Evolutionary conservation across 176 grass and related monocot species (phyloP).

Genomic region (Thalia dealbata): DNA sequence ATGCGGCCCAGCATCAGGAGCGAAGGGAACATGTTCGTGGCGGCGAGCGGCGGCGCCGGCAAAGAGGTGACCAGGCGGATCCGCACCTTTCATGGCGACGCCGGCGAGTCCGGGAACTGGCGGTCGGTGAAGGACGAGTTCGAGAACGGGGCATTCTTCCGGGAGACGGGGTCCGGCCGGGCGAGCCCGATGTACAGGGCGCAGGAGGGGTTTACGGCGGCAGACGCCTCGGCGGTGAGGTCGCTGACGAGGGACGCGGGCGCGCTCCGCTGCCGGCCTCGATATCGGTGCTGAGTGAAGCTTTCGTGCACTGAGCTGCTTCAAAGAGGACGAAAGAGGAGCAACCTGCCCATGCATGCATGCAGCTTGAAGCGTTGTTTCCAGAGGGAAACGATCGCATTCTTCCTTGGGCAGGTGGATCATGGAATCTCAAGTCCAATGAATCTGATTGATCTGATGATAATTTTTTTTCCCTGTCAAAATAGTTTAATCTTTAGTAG

Average conservation of each 20-base stretch:
- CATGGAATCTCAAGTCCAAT: no score
- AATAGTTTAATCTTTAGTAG: no score
- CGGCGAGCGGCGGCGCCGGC: constrained; percentile 22
- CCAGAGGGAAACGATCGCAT: no score
- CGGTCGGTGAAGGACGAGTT: constrained; percentile 56
- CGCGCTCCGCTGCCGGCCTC: constrained; percentile 35
- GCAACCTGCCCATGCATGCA: no score
- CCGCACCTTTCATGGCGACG: background rate
- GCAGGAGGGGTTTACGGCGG: constrained; percentile 43
- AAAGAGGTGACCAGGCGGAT: constrained; percentile 56
- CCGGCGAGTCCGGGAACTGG: constrained; percentile 38
- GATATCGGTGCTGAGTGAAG: constrained; percentile 30
- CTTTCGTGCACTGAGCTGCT: background rate
- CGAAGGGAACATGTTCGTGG: constrained; percentile 66
- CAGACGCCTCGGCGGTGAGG: constrained; percentile 22
- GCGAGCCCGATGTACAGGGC: constrained; percentile 40
- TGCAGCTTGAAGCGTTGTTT: background rate
- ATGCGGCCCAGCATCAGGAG: constrained; percentile 59
- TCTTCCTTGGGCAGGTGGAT: no score
- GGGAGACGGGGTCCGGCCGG: constrained; percentile 34
- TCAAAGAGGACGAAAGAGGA: background rate
- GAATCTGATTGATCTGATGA: no score
- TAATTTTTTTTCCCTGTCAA: no score
- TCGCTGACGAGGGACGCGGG: constrained; percentile 50
- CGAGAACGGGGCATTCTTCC: constrained; percentile 56